Base-by-base conservation (phyloP, 768 basidiomycete species). In the Pisolithus sp. region DNA sequence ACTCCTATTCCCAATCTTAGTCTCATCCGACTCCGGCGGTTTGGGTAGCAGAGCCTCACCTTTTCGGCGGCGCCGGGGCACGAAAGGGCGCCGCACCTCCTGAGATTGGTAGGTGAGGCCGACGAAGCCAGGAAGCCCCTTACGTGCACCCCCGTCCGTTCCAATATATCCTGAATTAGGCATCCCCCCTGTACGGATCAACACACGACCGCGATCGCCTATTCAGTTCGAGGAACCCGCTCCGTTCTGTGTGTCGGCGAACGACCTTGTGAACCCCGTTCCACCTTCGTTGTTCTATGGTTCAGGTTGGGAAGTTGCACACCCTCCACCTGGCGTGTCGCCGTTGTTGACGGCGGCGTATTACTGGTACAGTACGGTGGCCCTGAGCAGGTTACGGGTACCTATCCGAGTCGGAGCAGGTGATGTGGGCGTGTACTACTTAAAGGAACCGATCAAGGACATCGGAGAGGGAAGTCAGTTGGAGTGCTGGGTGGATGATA, bases 401-500 rank as follows among this genome's bases (percentile, higher is more conserved):
- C 92, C 91, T 21, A 74, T 98, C 50, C 80, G 81, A 64, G 78
- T 89, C 0, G 86, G 87, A 4, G 90, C 88, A 28, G 96, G 96
- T 8, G 95, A 98, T 62, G 80, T 99, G 38, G 93, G 89, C 36
- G 76, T 99, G 8, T 97, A 97, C 70, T 96, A 84, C 68, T 53
- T 97, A 30, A 79, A 79, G 65, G 91, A 93, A 55, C 85, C 90
- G 10, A 70, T 75, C 46, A 62, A 60, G 23, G 65, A 72, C 17
- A 73, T 81, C 34, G 83, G 79, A 5, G 73, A 79, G 53, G 86
- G 89, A 30, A 83, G 84, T 59, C 76, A 79, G 48, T 74, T 94
- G 4, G 81, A 89, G 60, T 98, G 96, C 66, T 98, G 95, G 95
- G 96, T 99, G 30, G 96, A 99, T 67, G 94, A 99, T 67, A 99